phyloP scores from a whole-genome alignment of 169 alveolate species.

The Cryptosporidium tyzzeri region DNA sequence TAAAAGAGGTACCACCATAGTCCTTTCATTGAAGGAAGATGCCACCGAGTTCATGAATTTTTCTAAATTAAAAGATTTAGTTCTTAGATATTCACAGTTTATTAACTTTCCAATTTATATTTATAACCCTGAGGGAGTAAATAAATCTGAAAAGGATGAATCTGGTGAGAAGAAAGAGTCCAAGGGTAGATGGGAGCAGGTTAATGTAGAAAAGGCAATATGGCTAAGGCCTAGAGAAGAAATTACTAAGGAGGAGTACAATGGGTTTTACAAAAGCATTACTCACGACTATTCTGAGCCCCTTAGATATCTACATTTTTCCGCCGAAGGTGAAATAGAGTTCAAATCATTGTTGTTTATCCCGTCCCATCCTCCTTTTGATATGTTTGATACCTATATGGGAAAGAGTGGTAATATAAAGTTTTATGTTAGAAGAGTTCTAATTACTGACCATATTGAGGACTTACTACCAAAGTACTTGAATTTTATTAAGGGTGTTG shows the following conservation, averaged over 20 bases:
- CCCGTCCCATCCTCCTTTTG: slow-evolving; percentile 94
- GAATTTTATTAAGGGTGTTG: slow-evolving; percentile 94
- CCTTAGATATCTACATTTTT: slow-evolving; percentile 96
- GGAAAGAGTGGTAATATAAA: slow-evolving; percentile 70
- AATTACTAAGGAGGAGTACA: slow-evolving; percentile 95
- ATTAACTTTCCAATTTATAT: slow-evolving; percentile 95
- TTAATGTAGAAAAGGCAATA: slow-evolving; percentile 97
- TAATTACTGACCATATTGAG: slow-evolving; percentile 94
- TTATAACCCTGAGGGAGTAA: slow-evolving; percentile 67
- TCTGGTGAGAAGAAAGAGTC: slow-evolving; percentile 79
- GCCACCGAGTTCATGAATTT: slow-evolving; percentile 96
- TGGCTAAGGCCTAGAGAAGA: slow-evolving; percentile 97
- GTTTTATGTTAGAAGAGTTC: slow-evolving; percentile 89
- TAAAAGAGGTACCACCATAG: slow-evolving; percentile 97
- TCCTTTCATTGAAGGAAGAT: slow-evolving; percentile 97
- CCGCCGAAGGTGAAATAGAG: slow-evolving; percentile 99
- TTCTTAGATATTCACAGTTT: slow-evolving; percentile 96
- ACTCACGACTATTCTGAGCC: slow-evolving; percentile 96
- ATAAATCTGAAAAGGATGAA: slow-evolving; percentile 84
- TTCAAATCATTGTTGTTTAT: slow-evolving; percentile 96
- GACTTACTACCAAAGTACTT: slow-evolving; percentile 94
- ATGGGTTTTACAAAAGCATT: slow-evolving; percentile 93
- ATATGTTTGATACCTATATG: slow-evolving; percentile 92
- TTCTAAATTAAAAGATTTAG: slow-evolving; percentile 92
- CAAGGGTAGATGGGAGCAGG: slow-evolving; percentile 91